These are phyloP conservation scores for Hericium coralloides DNA, from an alignment of 768 basidiomycete species.

Conservation along the genomic window DNA sequence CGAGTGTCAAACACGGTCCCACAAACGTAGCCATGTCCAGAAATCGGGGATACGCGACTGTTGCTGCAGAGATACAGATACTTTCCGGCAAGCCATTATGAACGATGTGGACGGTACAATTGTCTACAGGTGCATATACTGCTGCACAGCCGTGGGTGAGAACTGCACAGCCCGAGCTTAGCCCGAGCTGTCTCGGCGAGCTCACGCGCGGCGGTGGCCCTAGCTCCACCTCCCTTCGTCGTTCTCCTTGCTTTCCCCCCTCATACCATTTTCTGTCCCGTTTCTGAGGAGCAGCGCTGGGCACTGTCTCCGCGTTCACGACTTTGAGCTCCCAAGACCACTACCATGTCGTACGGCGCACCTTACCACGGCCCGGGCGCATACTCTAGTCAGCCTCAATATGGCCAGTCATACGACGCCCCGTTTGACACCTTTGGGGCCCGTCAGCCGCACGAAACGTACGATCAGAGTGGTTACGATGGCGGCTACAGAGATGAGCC, in stretches of 20 bases:
- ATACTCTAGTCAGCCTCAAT: conserved; percentile 7
- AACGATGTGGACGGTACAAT: no score
- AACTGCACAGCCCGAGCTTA: no score
- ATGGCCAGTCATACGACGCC: conserved; percentile 18
- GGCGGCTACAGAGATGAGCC: conserved; percentile 21
- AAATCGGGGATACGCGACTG: no score
- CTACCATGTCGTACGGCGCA: conserved; percentile 1
- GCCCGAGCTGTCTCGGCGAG: no score
- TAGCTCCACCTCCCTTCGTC: no score
- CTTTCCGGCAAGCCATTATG: no score
- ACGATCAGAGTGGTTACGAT: conserved; percentile 37
- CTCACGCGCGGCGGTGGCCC: no score
- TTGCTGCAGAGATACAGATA: no score
- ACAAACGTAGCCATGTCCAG: no score
- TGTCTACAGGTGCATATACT: no score
- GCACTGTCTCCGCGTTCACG: background rate
- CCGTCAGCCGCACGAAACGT: conserved; percentile 38
- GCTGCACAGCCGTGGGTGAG: no score
- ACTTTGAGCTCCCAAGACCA: conserved; percentile 3
- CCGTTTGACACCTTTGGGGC: conserved; percentile 39
- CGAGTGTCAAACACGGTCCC: no score
- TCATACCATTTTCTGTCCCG: background rate
- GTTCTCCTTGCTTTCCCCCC: background rate
- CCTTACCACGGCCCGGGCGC: background rate
- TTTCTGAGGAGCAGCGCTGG: background rate